A percentile compares a stretch with the other conserved stretches of the same genome.
Evolutionary conservation across 805 yeast species (phyloP).

Genomic region (Martiniozyma abietophila): DNA sequence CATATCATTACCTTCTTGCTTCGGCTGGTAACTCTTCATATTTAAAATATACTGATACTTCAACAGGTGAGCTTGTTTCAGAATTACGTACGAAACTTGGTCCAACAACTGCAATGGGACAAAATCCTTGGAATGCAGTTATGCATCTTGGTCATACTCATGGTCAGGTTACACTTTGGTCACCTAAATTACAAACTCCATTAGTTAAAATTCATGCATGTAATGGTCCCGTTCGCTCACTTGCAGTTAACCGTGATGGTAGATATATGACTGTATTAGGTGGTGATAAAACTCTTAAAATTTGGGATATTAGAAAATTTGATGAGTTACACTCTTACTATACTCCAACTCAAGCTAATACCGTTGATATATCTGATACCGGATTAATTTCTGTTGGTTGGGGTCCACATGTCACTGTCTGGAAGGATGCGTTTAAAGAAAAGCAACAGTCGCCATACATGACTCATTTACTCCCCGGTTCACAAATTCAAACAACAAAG

Average conservation of each 20-base stretch:
- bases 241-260: slow-evolving; percentile 88
- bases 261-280: slow-evolving; percentile 91
- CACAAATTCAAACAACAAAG: slow-evolving; percentile 53
- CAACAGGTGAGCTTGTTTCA: slow-evolving; percentile 80
- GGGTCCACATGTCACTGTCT: slow-evolving; percentile 91
- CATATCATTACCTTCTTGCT: slow-evolving; percentile 82
- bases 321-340: slow-evolving; percentile 61
- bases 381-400: slow-evolving; percentile 86
- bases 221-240: slow-evolving; percentile 78
- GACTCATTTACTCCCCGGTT: slow-evolving; percentile 80
- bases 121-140: slow-evolving; percentile 93
- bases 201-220: slow-evolving; percentile 72
- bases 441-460: slow-evolving; percentile 83
- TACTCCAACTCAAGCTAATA: slow-evolving; percentile 78
- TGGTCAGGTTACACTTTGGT: slow-evolving; percentile 90
- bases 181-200: slow-evolving; percentile 82
- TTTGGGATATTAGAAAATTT: slow-evolving; percentile 90
- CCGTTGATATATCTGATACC: slow-evolving; percentile 74
- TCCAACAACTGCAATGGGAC: slow-evolving; percentile 79
- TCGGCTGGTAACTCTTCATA: slow-evolving; percentile 87
- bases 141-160: slow-evolving; percentile 89
- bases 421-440: slow-evolving; percentile 73
- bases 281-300: slow-evolving; percentile 70
- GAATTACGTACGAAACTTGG: slow-evolving; percentile 85
- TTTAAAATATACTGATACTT: slow-evolving; percentile 87